Conservation (phyloP, 192 early-diverging fungal genomes). For the Backusella mclennaniae region DNA sequence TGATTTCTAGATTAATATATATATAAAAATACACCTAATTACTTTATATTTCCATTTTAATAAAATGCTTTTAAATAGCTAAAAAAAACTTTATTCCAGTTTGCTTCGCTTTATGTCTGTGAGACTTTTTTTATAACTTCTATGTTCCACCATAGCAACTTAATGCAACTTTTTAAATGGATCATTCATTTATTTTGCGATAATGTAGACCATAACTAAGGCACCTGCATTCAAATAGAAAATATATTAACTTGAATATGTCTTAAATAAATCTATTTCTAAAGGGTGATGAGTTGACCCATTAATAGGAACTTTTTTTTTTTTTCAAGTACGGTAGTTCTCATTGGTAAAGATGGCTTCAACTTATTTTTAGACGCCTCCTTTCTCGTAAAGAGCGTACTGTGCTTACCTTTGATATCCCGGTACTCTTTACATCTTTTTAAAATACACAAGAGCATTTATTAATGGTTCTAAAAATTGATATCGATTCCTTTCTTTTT, state of each 20-base stretch:
- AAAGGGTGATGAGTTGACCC: too few species aligned
- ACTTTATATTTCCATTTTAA: neutral
- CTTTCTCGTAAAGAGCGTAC: neutral
- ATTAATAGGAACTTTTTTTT: too few species aligned
- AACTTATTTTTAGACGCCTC: neutral
- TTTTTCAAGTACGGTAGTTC: neutral
- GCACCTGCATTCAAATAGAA: too few species aligned
- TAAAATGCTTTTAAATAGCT: neutral
- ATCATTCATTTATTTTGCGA: too few species aligned
- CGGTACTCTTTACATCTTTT: neutral
- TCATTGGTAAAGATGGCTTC: neutral
- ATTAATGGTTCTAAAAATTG: too few species aligned
- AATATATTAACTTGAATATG: too few species aligned
- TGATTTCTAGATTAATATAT: neutral
- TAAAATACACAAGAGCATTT: neutral
- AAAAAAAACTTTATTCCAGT: neutral
- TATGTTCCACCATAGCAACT: too few species aligned
- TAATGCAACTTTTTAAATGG: too few species aligned
- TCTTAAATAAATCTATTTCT: too few species aligned
- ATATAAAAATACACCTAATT: neutral
- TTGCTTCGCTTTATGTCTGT: neutral
- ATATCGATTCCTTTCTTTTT: too few species aligned
- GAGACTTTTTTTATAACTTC: too few species aligned
- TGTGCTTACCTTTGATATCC: neutral
- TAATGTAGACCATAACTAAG: too few species aligned